Evolutionary conservation across 2,329 filamentous ascomycete species (phyloP).

Genomic region (Neobulgaria alba): DNA sequence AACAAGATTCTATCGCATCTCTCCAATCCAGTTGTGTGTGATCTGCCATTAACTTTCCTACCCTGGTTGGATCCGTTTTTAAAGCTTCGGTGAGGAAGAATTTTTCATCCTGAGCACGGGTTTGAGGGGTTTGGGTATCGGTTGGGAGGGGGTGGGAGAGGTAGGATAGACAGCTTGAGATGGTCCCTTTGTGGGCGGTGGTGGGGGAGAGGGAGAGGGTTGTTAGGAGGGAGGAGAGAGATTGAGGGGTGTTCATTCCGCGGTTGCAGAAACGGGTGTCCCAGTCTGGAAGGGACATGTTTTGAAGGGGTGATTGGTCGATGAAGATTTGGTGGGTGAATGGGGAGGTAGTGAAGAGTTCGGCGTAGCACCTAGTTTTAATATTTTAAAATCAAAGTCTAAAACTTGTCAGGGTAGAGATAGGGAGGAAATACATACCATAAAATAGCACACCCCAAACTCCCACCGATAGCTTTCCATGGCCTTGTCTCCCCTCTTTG

Average conservation of each 20-base stretch:
- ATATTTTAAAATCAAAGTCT: neutral
- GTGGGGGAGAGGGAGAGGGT: constrained; percentile 18
- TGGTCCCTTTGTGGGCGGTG: constrained; percentile 23
- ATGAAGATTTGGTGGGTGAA: constrained; percentile 27
- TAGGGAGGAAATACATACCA: constrained; percentile 17
- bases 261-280: constrained; percentile 23
- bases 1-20: constrained; percentile 20
- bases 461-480: constrained; percentile 24
- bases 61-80: constrained; percentile 24
- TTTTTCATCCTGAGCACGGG: constrained; percentile 13
- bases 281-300: constrained; percentile 23
- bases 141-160: constrained; percentile 15
- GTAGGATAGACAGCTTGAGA: constrained; percentile 26
- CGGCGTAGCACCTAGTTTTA: constrained; percentile 21
- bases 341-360: constrained; percentile 22
- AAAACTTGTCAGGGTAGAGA: neutral
- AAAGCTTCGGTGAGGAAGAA: constrained; percentile 27
- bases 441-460: constrained; percentile 26
- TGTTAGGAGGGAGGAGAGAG: constrained; percentile 21
- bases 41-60: constrained; percentile 28
- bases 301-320: constrained; percentile 28
- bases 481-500: neutral
- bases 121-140: constrained; percentile 6
- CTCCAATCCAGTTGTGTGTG: constrained; percentile 28
- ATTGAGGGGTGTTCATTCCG: constrained; percentile 23